Percentiles rank a stretch among this genome's conserved stretches.
These are phyloP conservation scores for Eimeria necatrix DNA, from an alignment of 169 alveolate species.

Conservation along the genomic window DNA sequence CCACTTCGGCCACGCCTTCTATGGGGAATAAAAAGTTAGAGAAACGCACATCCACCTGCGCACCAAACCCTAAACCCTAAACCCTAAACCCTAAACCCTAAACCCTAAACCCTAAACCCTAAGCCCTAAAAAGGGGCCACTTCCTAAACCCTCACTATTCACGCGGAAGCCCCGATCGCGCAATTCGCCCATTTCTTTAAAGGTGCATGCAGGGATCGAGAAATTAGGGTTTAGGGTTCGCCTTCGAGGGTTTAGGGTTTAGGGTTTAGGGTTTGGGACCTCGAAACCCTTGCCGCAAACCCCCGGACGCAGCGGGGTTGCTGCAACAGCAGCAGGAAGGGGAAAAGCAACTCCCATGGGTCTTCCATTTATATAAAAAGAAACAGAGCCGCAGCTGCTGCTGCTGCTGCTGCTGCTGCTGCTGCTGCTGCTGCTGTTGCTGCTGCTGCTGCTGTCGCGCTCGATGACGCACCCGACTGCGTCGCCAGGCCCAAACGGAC, in stretches of 20 bases:
- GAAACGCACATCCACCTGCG: not conserved
- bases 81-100: slow-evolving; percentile 8
- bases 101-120: slow-evolving; percentile 11
- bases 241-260: slow-evolving; percentile 26
- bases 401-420: too few relatives aligned
- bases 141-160: not conserved
- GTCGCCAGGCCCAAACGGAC: not conserved
- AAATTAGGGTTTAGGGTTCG: not conserved
- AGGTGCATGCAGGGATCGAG: not conserved
- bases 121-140: not conserved
- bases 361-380: not conserved
- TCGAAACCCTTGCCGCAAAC: not conserved
- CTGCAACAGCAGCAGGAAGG: not conserved
- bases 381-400: not conserved
- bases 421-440: not conserved
- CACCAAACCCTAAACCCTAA: not conserved
- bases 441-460: not conserved
- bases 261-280: not conserved
- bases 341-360: not conserved
- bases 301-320: not conserved
- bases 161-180: not conserved
- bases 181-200: too few relatives aligned
- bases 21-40: not conserved
- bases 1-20: not conserved
- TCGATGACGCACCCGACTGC: not conserved